Evolutionary conservation across 495 filamentous ascomycete genomes (phyloP).

Genomic region (Podospora sp.): DNA sequence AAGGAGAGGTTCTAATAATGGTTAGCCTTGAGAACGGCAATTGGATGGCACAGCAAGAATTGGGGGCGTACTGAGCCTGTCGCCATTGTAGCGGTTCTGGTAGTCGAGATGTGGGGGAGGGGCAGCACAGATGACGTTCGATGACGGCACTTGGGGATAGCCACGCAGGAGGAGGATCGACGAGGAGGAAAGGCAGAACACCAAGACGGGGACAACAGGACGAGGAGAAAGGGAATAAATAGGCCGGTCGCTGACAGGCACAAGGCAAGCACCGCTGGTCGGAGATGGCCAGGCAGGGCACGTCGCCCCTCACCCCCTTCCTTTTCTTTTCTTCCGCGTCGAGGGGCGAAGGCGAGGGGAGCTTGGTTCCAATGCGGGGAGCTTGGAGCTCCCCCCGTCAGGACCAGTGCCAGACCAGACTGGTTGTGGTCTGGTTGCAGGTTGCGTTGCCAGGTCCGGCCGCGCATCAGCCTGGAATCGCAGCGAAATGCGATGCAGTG

Average conservation of each 20-base stretch:
- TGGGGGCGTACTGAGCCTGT: constrained; percentile 31
- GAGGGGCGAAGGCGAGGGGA: background rate
- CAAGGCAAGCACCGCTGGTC: constrained; percentile 29
- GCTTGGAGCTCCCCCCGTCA: constrained; percentile 1
- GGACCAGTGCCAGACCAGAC: background rate
- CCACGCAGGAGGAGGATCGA: constrained; percentile 16
- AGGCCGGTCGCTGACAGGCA: background rate
- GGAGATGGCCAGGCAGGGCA: constrained; percentile 18
- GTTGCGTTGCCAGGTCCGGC: background rate
- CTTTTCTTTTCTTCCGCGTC: constrained; percentile 9
- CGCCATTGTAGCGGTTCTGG: constrained; percentile 28
- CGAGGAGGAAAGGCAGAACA: constrained; percentile 14
- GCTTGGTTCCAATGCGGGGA: constrained; percentile 27
- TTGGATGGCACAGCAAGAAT: background rate
- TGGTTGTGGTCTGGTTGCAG: too few species aligned
- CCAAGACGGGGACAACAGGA: constrained; percentile 4
- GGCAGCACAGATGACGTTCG: background rate
- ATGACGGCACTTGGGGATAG: constrained; percentile 5
- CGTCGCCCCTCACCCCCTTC: constrained; percentile 3
- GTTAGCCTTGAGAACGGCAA: constrained; percentile 29
- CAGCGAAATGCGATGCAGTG: background rate
- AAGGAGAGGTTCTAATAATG: constrained; percentile 78
- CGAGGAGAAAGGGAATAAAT: constrained; percentile 19
- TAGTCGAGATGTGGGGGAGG: constrained; percentile 13
- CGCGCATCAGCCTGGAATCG: background rate